These are phyloP conservation scores for Yamadazyma songkhlaensis DNA, from an alignment of 1,139 yeast genomes.

Conservation along the genomic window DNA sequence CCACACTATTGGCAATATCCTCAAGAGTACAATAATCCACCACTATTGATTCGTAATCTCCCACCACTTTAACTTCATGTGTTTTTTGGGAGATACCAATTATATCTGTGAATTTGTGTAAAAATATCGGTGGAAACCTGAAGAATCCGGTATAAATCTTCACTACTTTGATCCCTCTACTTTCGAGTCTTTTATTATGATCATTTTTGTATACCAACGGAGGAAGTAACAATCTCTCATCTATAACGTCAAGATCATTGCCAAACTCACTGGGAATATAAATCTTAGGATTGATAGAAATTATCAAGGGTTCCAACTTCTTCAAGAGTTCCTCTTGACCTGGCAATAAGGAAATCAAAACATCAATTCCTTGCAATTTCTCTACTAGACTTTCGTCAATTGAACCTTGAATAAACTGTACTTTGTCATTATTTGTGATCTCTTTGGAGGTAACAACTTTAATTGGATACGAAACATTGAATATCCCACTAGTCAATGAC, in stretches of 20 bases:
- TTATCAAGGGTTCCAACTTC: conserved; percentile 31
- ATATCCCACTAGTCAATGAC: conserved; percentile 42
- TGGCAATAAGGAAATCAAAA: conserved; percentile 42
- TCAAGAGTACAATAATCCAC: no score
- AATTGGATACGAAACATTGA: conserved; percentile 49
- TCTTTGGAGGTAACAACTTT: conserved; percentile 49
- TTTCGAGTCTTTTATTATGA: conserved; percentile 40
- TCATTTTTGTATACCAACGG: conserved; percentile 36
- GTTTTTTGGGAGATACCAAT: conserved; percentile 34
- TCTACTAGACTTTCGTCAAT: conserved; percentile 24
- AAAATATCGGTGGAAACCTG: conserved; percentile 35
- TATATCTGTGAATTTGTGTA: conserved; percentile 31
- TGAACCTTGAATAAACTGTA: conserved; percentile 39
- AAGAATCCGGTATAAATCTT: conserved; percentile 47
- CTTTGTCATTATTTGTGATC: conserved; percentile 30
- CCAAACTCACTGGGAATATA: conserved; percentile 69
- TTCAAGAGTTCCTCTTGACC: conserved; percentile 24
- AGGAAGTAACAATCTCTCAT: conserved; percentile 13
- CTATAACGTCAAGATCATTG: conserved; percentile 26
- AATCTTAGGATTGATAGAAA: conserved; percentile 44
- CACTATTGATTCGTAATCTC: no score
- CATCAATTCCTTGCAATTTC: conserved; percentile 49
- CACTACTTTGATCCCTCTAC: conserved; percentile 50
- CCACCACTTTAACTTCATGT: no score
- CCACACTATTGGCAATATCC: no score